Base-by-base conservation (phyloP, 805 yeast species). In the Candida nanaspora region DNA sequence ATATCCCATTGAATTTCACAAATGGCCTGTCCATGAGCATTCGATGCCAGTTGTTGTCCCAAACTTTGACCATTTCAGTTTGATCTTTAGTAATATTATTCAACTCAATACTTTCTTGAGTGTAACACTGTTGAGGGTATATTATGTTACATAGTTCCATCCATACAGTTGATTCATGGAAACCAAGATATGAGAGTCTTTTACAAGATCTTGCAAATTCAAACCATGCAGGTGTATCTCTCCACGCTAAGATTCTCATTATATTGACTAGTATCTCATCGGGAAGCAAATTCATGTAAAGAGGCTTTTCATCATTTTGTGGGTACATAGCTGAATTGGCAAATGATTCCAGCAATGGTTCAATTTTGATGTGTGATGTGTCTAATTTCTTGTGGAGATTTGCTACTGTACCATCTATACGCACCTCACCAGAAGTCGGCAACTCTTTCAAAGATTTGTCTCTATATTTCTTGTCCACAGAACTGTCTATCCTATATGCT, bases 1-100 rank as follows among this genome's bases (percentile, higher is more conserved):
- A 91, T 16, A 87, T 71, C 2, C 98, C 98, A 40, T 78, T 69
- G 57, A 76, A 86, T 52, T 91, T 82, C 27, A 89, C 51, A 51
- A 81, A 82, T 0, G 97, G 96, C 31, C 96, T 65, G 29, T 74
- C 71, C 33, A 59, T 51, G 33, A 77, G 65, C 86, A 83, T 77
- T 18, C 51, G 47, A 46, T 71, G 60, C 72, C 74, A 74, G 41
- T 70, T 57, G 33, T 59, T 53, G 35, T 65, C 66, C 68, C 76
- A 74, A 15, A 55, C 46, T 11, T 55, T 55, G 16, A 65, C 68
- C 60, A 69, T 68, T 32, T 50, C 35, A 15, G 52, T 50, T 39
- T 63, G 63, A 27, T 68, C 46, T n/a, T 44, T 42, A 2, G 56
- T 46, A n/a, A 66, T 56, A 14, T 65, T 59, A 44, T 69, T 66